A percentile compares a stretch with the other conserved stretches of the same genome.
phyloP scores from a whole-genome alignment of 306 rosid genomes.

The Dicorynia guianensis region DNA sequence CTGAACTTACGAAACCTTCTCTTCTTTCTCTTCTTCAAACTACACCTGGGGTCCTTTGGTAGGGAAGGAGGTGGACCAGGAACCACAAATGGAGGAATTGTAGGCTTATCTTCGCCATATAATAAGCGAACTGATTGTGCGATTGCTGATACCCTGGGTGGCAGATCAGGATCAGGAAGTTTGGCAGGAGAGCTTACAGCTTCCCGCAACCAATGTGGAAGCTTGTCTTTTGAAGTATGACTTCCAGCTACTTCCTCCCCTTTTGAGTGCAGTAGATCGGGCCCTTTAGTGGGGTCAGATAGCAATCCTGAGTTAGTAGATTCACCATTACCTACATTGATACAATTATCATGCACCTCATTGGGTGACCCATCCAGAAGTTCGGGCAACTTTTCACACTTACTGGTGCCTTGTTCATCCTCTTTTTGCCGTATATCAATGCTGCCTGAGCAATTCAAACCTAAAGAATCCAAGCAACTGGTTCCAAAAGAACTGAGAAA shows the following conservation, averaged over 20 bases:
- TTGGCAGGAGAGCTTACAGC: constrained; percentile 82
- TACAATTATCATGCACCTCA: constrained; percentile 48
- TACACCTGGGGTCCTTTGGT: constrained; percentile 91
- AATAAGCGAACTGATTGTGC: constrained; percentile 90
- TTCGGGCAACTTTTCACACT: constrained; percentile 72
- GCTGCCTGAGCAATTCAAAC: constrained; percentile 63
- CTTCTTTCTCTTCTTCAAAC: constrained; percentile 71
- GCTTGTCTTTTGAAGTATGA: constrained; percentile 76
- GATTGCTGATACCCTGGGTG: constrained; percentile 90
- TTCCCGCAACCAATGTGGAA: constrained; percentile 99
- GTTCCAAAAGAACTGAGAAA: constrained; percentile 77
- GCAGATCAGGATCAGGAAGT: constrained; percentile 78
- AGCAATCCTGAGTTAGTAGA: constrained; percentile 55
- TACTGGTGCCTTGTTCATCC: constrained; percentile 59
- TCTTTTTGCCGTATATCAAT: constrained; percentile 59
- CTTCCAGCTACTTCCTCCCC: constrained; percentile 69
- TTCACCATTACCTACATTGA: constrained; percentile 65
- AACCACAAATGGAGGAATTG: constrained; percentile 91
- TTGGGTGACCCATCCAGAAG: constrained; percentile 71
- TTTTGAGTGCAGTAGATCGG: constrained; percentile 48
- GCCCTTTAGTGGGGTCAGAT: constrained; percentile 58
- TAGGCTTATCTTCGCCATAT: constrained; percentile 81
- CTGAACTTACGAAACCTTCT: constrained; percentile 56
- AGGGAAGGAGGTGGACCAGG: constrained; percentile 88
- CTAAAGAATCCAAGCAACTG: constrained; percentile 70